Evolutionary conservation across 495 filamentous ascomycete species (phyloP).

Genomic region (Friedmanniomyces endolithicus): DNA sequence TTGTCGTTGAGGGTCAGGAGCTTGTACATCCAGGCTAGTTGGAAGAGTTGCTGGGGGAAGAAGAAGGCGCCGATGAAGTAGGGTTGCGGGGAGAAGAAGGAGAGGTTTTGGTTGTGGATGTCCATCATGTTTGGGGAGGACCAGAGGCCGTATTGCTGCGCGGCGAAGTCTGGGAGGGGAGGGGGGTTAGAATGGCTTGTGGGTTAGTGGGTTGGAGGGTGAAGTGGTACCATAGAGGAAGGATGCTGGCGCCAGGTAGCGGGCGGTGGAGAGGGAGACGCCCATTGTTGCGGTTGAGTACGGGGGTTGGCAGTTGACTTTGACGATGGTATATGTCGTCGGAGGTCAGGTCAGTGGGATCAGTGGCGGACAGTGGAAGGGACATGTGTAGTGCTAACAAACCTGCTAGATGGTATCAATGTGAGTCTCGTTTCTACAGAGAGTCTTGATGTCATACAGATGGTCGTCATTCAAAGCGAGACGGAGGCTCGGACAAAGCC

Average conservation of each 20-base stretch:
- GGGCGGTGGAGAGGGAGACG: constrained; percentile 21
- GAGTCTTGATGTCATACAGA: no score
- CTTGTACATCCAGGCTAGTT: constrained; percentile 39
- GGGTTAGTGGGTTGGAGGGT: constrained; percentile 22
- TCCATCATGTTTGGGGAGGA: constrained; percentile 39
- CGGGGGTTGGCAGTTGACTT: background rate
- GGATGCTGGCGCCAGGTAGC: constrained; percentile 33
- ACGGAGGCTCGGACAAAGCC: no score
- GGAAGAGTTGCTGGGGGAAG: constrained; percentile 43
- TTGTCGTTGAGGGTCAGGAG: constrained; percentile 33
- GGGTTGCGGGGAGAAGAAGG: constrained; percentile 40
- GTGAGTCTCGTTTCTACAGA: no score
- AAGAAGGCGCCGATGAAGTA: constrained; percentile 44
- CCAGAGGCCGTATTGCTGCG: constrained; percentile 17
- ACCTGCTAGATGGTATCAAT: no score
- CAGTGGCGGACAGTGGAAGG: no score
- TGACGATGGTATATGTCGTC: background rate
- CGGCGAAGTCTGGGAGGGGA: constrained; percentile 7
- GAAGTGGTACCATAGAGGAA: constrained; percentile 36
- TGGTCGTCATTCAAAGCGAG: no score
- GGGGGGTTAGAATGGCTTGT: background rate
- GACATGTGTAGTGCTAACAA: no score
- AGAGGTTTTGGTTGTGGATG: constrained; percentile 39
- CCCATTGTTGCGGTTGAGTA: constrained; percentile 21
- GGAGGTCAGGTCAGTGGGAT: no score